A percentile compares a stretch with the other conserved stretches of the same genome.
These are phyloP conservation scores for Alternaria sp. DNA, from an alignment of 2,329 filamentous ascomycete genomes.

Conservation along the genomic window DNA sequence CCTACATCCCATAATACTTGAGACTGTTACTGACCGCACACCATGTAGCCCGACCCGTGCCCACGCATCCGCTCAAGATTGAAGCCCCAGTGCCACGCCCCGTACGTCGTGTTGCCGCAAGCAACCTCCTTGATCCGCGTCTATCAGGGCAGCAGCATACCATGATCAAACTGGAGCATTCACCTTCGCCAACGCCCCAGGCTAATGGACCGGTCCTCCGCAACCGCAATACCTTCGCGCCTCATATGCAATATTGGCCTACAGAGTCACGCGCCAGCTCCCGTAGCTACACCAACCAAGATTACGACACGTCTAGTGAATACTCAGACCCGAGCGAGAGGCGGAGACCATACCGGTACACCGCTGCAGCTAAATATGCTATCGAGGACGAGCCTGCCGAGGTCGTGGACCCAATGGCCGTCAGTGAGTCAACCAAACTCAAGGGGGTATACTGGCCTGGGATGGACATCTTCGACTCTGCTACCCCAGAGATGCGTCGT, in stretches of 20 bases:
- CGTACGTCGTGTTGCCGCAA: slow-evolving; percentile 32
- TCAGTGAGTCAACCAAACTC: slow-evolving; percentile 59
- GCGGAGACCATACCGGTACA: slow-evolving; percentile 33
- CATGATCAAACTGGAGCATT: slow-evolving; percentile 48
- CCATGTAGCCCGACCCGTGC: slow-evolving; percentile 33
- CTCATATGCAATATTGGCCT: slow-evolving; percentile 51
- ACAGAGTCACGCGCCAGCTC: slow-evolving; percentile 46
- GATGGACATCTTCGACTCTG: slow-evolving; percentile 84
- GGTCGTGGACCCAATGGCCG: slow-evolving; percentile 34
- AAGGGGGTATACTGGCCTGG: slow-evolving; percentile 80
- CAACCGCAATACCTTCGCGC: slow-evolving; percentile 41
- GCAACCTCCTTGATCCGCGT: slow-evolving; percentile 47
- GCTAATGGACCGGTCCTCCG: slow-evolving; percentile 39
- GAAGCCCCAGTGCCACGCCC: slow-evolving; percentile 38
- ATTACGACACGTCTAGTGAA: slow-evolving; percentile 50
- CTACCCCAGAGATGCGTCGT: slow-evolving; percentile 74
- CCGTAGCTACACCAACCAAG: slow-evolving; percentile 47
- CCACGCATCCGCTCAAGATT: slow-evolving; percentile 30
- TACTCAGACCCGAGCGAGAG: slow-evolving; percentile 47
- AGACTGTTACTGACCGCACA: slow-evolving; percentile 30
- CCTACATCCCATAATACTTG: neutral
- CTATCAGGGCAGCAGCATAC: slow-evolving; percentile 46
- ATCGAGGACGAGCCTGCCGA: slow-evolving; percentile 43
- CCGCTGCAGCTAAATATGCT: slow-evolving; percentile 36
- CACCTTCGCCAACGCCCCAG: slow-evolving; percentile 40